Evolutionary conservation across 352 stramenopile species (phyloP), one percentile per base, ranked within the genome.

Genomic region (Globisporangium acanthophoron): DNA sequence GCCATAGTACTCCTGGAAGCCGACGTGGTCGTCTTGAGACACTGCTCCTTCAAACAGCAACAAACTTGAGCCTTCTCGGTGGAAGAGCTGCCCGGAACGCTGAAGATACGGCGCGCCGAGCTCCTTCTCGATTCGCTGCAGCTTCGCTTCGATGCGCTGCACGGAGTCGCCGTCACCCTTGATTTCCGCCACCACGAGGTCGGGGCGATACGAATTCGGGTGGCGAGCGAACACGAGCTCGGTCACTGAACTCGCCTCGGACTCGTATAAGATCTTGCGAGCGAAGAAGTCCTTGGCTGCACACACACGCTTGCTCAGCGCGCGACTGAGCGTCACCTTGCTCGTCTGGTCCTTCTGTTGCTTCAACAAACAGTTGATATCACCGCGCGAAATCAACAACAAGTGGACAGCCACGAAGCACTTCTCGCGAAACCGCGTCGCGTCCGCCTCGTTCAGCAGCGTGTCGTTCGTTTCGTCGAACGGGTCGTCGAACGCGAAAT

Each of bases 161-260:
- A 90, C 68, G 0, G 76, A 73, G 37, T 77, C 70, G 21, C 83
- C 80, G n/a, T 84, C 73, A 15, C 83, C 83, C 2, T 58, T 56
- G 21, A 92, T 80, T 40, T 89, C 78, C 43, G 80, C 83, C 15
- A 91, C 74, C n/a, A 84, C 87, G 31, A 91, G 58, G 64, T 91
- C 79, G 0, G 75, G 76, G 15, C 83, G 80, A 8, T 89, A 58
- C 29, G 67, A 68, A 52, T 92, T 92, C 2, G 83, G 70, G 33
- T 91, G 83, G n/a, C 67, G 71, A 35, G 55, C 63, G 33, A 76
- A 78, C 18, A 62, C 33, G 37, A 71, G 64, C 45, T 66, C 77
- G 13, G 67, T 69, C 5, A 54, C 69, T 49, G 59, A 64, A 5
- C 72, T 58, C 15, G 73, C 59, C 48, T 79, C 67, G 6, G 71